Percentiles rank a stretch among this genome's conserved stretches.
These are phyloP conservation scores for Tephrocybe sp. DNA, from an alignment of 768 basidiomycete species.

Conservation along the genomic window DNA sequence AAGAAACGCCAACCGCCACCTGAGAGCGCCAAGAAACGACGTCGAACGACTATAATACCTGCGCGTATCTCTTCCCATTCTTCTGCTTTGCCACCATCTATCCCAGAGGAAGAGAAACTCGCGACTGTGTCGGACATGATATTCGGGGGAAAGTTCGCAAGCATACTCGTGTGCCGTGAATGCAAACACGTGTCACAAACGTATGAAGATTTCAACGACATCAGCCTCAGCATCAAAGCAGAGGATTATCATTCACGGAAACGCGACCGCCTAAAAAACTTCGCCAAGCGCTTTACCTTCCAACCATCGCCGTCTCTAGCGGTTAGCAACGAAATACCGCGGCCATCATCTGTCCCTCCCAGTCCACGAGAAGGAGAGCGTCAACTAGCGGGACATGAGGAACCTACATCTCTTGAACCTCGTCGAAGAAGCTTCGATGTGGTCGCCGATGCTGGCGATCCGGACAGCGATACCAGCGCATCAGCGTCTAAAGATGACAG, in stretches of 20 bases:
- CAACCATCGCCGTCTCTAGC: slow-evolving; percentile 27
- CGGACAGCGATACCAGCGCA: slow-evolving; percentile 14
- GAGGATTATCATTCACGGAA: slow-evolving; percentile 80
- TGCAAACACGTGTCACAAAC: slow-evolving; percentile 94
- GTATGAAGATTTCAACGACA: slow-evolving; percentile 93
- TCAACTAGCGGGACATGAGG: slow-evolving; percentile 32
- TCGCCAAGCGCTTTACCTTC: slow-evolving; percentile 63
- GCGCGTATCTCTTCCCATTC: slow-evolving; percentile 12
- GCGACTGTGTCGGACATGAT: slow-evolving; percentile 85
- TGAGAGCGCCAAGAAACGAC: slow-evolving; percentile 36
- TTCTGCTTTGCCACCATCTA: slow-evolving; percentile 14
- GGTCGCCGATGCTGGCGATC: slow-evolving; percentile 19
- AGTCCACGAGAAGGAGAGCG: slow-evolving; percentile 27
- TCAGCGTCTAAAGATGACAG: slow-evolving; percentile 27
- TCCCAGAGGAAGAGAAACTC: slow-evolving; percentile 47
- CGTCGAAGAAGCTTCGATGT: slow-evolving; percentile 48
- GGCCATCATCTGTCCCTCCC: slow-evolving; percentile 63
- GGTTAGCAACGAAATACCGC: slow-evolving; percentile 32
- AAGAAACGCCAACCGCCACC: slow-evolving; percentile 64
- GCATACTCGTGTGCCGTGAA: slow-evolving; percentile 90
- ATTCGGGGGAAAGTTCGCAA: slow-evolving; percentile 86
- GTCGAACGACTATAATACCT: slow-evolving; percentile 35
- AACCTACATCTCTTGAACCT: slow-evolving; percentile 37
- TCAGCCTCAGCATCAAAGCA: slow-evolving; percentile 85
- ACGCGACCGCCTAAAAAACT: slow-evolving; percentile 72